These are phyloP conservation scores for Fagopyrum esculentum DNA, from an alignment of 148 eudicot genomes.

Conservation along the genomic window DNA sequence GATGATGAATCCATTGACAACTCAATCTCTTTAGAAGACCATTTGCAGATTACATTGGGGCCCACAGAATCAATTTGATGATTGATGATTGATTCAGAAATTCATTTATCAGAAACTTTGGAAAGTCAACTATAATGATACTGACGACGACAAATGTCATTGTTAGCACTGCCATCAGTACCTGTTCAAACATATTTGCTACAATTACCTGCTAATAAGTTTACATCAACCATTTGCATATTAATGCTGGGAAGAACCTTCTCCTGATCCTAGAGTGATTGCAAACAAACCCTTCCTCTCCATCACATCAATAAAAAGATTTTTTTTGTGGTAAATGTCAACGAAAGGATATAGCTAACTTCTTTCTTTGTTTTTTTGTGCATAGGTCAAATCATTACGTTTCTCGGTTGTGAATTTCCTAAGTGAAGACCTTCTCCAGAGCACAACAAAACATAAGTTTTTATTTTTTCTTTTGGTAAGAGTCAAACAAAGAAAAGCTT, in stretches of 20 bases:
- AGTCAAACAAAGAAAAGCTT: neutral
- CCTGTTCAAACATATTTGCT: neutral
- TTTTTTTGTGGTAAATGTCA: neutral
- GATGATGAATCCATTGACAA: conserved; percentile 7
- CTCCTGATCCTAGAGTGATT: no score
- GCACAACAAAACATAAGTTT: neutral
- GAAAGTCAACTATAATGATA: neutral
- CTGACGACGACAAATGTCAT: neutral
- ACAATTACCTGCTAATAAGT: neutral
- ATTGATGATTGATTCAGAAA: neutral
- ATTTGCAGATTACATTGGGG: neutral
- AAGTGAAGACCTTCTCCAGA: neutral
- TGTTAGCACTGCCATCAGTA: neutral
- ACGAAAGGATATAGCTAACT: no score
- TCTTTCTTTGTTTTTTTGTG: no score
- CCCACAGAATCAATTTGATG: neutral
- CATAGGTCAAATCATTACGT: neutral
- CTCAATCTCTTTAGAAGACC: neutral
- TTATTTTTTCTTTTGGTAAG: neutral
- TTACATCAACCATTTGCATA: neutral
- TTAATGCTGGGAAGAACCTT: neutral
- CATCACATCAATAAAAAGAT: neutral
- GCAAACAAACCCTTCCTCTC: neutral
- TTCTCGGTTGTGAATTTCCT: neutral
- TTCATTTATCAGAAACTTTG: neutral